Base-by-base conservation (phyloP, 345 rosid genomes). In the Pistacia vera region DNA sequence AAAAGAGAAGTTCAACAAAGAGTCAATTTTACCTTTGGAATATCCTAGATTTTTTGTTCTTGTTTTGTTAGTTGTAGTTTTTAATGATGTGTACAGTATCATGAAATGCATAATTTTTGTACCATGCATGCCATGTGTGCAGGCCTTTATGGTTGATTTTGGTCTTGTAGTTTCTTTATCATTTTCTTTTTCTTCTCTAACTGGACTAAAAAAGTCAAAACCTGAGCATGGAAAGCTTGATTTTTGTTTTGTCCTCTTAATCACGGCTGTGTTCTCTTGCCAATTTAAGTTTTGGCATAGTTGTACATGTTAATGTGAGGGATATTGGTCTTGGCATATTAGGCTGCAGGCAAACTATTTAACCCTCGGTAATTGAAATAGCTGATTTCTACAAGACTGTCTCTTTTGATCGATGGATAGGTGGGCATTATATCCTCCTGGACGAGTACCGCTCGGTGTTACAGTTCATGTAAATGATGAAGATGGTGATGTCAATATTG, bases 371-470 rank as follows among this genome's bases (percentile, higher is more conserved):
- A 51, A 8, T 73, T 61, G 46, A 62, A 54, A 30, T 55, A 78
- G 58, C 75, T 70, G 70, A 71, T 68, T 44, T 28, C 58, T 66
- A 66, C 77, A 63, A 54, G 70, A 46, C 35, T 79, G 25, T 68
- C 38, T 17, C 8, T 70, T 63, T 75, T 67, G 18, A 30, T 81
- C 46, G 81, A 79, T 75, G 67, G 63, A 75, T 83, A 95, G 99
- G 89, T 93, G 99, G 99, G 99, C 99, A 49, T 77, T 95, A 79
- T 95, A 95, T 86, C 99, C 99, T 86, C 99, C 99, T 48, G 99
- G 99, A 81, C 89, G 82, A 88, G 99, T 95, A 41, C 99, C 98
- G 77, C 71, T 91, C 63, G 99, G 99, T 80, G 98, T 95, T 75
- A 95, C 97, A 48, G 98, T 95, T 67, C 98, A 91, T 86, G 97